Conservation (phyloP, 805 yeast genomes). For the Ogataea methanolica region DNA sequence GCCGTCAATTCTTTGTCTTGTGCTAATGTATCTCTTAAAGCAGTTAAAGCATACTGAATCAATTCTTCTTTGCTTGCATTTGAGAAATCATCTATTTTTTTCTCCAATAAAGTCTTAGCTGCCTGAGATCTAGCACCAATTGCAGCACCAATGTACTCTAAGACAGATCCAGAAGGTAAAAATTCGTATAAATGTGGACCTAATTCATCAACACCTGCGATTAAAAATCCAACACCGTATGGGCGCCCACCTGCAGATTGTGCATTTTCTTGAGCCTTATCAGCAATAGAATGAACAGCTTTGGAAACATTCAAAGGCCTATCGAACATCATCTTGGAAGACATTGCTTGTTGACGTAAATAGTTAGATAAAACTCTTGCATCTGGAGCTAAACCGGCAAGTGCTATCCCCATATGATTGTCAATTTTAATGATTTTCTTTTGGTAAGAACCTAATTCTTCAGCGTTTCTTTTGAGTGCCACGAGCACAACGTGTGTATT, state of each 20-base stretch:
- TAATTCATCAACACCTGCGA: conserved; percentile 87
- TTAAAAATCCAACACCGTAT: conserved; percentile 91
- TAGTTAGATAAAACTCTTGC: conserved; percentile 90
- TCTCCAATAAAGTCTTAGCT: conserved; percentile 91
- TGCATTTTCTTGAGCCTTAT: conserved; percentile 95
- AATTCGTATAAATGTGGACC: conserved; percentile 95
- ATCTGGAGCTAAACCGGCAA: conserved; percentile 98
- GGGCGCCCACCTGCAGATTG: conserved; percentile 97
- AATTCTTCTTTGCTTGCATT: conserved; percentile 63
- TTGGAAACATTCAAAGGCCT: conserved; percentile 78
- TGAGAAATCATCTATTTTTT: conserved; percentile 67
- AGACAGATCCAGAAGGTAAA: conserved; percentile 90
- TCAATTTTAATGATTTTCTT: conserved; percentile 90
- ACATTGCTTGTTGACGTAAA: conserved; percentile 87
- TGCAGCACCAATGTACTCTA: conserved; percentile 90
- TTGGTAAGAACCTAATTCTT: conserved; percentile 95
- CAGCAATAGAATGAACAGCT: conserved; percentile 84
- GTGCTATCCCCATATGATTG: conserved; percentile 88
- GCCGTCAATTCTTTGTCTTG: conserved; percentile 89
- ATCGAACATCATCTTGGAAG: conserved; percentile 77
- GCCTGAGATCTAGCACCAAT: conserved; percentile 99
- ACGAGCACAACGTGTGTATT: conserved; percentile 85
- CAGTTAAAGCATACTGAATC: conserved; percentile 80
- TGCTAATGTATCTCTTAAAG: conserved; percentile 88
- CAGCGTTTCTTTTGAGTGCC: conserved; percentile 94